These are phyloP conservation scores for Aureobasidium zeae DNA, from an alignment of 2,329 filamentous ascomycete species.

Conservation along the genomic window DNA sequence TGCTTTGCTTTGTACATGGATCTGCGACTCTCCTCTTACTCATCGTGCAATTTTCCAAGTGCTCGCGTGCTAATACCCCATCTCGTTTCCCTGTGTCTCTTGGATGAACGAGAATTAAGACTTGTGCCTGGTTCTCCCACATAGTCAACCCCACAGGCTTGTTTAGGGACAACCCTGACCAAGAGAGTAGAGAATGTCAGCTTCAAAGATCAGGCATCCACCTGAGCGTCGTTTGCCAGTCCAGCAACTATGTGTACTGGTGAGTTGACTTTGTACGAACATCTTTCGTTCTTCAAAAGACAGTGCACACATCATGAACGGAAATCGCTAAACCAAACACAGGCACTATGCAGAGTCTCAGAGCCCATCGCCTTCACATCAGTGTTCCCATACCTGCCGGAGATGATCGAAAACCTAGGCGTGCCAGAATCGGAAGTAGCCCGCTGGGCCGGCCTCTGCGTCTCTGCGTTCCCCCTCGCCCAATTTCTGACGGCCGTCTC, in stretches of 20 bases:
- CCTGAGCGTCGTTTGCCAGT: constrained; percentile 55
- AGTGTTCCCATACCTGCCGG: constrained; percentile 86
- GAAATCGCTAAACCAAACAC: constrained; percentile 29
- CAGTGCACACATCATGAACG: too few species aligned
- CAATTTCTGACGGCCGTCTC: constrained; percentile 78
- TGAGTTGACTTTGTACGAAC: constrained; percentile 41
- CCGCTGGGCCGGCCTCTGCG: constrained; percentile 78
- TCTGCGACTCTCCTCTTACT: too few species aligned
- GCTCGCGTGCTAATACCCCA: too few species aligned
- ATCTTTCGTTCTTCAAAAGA: too few species aligned
- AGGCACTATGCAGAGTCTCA: constrained; percentile 78
- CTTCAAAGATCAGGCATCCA: not conserved
- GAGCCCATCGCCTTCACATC: constrained; percentile 88
- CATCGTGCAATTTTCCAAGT: too few species aligned
- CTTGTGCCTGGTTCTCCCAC: not conserved
- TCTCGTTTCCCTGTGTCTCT: not conserved
- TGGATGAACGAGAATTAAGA: not conserved
- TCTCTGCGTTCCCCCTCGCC: constrained; percentile 71
- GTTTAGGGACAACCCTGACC: not conserved
- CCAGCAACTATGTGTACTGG: constrained; percentile 68
- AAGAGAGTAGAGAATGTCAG: not conserved
- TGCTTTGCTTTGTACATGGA: too few species aligned
- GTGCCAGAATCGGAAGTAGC: constrained; percentile 62
- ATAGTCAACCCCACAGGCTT: not conserved
- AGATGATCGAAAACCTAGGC: constrained; percentile 76